Percentiles rank a stretch among this genome's conserved stretches.
Conservation (phyloP, 192 early-diverging fungal genomes). For the Dimargaris xerosporica region DNA sequence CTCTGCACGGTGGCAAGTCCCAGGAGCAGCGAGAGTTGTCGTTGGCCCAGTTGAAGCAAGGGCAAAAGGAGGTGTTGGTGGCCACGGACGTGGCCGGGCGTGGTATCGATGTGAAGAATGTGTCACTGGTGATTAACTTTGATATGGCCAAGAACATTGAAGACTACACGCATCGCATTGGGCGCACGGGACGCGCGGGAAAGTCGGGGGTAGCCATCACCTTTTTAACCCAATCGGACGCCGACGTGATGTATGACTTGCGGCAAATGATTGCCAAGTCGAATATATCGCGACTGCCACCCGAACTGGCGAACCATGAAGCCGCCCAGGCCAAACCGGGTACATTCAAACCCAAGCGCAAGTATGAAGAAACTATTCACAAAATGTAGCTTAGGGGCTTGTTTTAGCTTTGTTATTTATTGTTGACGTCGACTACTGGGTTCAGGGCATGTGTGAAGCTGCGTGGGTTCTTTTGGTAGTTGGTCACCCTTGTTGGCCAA, state of each 20-base stretch:
- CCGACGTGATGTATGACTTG: constrained; percentile 77
- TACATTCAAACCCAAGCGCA: too few species aligned
- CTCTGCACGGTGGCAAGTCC: constrained; percentile 89
- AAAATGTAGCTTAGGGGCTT: too few species aligned
- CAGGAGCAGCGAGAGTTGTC: constrained; percentile 93
- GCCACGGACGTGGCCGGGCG: constrained; percentile 98
- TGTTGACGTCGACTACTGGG: too few species aligned
- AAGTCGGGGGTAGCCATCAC: constrained; percentile 78
- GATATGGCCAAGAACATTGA: constrained; percentile 98
- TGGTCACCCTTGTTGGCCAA: too few species aligned
- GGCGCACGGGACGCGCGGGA: constrained; percentile 97
- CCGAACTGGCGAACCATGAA: constrained; percentile 70
- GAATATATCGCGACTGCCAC: constrained; percentile 57
- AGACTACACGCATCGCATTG: constrained; percentile 97
- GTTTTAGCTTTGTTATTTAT: too few species aligned
- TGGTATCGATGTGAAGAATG: constrained; percentile 97
- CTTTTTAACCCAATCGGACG: constrained; percentile 65
- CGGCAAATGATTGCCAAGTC: constrained; percentile 56
- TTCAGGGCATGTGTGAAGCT: too few species aligned
- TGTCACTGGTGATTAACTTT: constrained; percentile 91
- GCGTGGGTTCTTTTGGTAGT: too few species aligned
- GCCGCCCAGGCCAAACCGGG: constrained; percentile 61
- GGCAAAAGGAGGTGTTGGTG: constrained; percentile 74
- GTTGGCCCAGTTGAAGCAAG: constrained; percentile 63
- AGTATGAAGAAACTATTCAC: too few species aligned